phyloP scores from a whole-genome alignment of 176 grass and related monocot species.

The Hordeum marinum region DNA sequence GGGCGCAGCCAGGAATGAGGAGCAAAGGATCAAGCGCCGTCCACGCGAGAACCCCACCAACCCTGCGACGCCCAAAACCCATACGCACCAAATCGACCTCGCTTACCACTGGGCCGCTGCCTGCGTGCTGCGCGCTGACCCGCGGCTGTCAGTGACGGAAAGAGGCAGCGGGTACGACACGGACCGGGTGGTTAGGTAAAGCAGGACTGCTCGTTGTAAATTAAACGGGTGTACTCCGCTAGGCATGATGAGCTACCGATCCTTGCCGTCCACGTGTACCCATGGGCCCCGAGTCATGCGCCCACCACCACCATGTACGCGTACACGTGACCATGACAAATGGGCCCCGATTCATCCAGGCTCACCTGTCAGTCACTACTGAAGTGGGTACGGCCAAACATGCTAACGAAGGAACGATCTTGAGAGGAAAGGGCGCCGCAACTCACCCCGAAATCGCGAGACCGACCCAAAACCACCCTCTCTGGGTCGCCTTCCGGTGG shows the following conservation, averaged over 20 bases:
- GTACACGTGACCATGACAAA: accelerated
- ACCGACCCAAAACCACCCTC: not conserved
- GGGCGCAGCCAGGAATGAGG: not conserved
- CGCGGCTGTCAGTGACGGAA: not conserved
- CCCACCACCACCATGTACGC: not conserved
- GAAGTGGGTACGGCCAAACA: no score
- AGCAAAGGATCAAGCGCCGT: conserved; percentile 30
- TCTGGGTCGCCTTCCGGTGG: accelerated
- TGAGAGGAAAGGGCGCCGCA: conserved; percentile 20
- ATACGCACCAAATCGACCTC: accelerated
- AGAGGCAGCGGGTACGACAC: not conserved
- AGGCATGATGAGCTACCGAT: conserved; percentile 44
- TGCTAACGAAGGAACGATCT: not conserved
- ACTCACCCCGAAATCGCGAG: not conserved
- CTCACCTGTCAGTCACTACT: not conserved
- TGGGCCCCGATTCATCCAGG: accelerated
- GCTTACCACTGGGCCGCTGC: not conserved
- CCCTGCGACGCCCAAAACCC: not conserved
- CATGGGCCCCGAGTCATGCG: not conserved
- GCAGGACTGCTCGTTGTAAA: conserved; percentile 15
- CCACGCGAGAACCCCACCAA: conserved; percentile 37
- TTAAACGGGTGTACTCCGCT: conserved; percentile 40
- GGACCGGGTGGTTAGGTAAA: conserved; percentile 9
- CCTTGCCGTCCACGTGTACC: conserved; percentile 49
- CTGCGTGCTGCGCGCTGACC: accelerated